Base-by-base conservation (phyloP, 2,329 filamentous ascomycete genomes). In the Sporothrix variecibatus region DNA sequence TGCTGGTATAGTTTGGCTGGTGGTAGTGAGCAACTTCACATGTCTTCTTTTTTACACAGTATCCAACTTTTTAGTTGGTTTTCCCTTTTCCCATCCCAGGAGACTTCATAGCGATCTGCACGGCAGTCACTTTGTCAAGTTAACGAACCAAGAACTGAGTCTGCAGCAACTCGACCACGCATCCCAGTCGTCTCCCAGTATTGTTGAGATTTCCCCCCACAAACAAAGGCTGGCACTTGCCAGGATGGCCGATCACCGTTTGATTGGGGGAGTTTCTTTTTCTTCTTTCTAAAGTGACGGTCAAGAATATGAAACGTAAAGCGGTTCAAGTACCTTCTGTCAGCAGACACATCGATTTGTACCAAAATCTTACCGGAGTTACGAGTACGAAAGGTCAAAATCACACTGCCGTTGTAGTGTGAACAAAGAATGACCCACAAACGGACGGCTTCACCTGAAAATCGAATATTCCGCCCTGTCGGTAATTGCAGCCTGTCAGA, bases 171-270 rank as follows among this genome's bases (percentile, higher is more conserved):
- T 23, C n/a, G 7, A 9, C 49, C 49, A 26, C 9, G 12, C 28
- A 60, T 60, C 28, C 56, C 28, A 9, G 15, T 20, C 28, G 8
- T 43, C 40, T 43, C 11, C 4, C 43, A 17, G 43, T 20, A 2
- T 49, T 49, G 12, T 49, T 49, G 1, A 49, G 40, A 49, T 20
- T 56, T 31, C 2, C 28, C 58, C 34, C 31, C 31, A 64, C 58
- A 64, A 64, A 64, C 31, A 40, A 40, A 40, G 12, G 51, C 51
- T 28, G 51, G 34, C 31, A 23, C 31, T 38, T 34, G 58, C 23
- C 23, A 56, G 51, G 51, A 56, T 56, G 51, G 51, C 58, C 58
- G 58, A 64, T 64, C 58, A 64, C 58, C 20, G 31, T 64, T 64
- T 64, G 34, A 23, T 38, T 40, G 31, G 58, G 58, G 31, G 9